Base-by-base conservation (phyloP, 106 monocot genomes). In the Phalaenopsis aphrodite region DNA sequence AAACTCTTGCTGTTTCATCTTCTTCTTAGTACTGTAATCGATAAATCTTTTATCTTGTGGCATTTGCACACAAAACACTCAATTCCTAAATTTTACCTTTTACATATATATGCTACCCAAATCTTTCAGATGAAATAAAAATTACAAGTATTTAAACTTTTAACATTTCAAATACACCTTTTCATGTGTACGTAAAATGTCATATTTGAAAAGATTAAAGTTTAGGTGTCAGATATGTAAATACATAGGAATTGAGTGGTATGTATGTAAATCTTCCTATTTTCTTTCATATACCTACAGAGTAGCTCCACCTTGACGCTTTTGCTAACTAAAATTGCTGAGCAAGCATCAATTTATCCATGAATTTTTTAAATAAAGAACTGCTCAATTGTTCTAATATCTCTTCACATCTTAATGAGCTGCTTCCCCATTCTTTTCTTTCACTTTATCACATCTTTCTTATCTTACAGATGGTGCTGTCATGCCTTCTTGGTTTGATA, bases 401-500 rank as follows among this genome's bases (percentile, higher is more conserved):
- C 21, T 61, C 5, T 61, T 61, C 61, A 61, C 61, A 19, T 61
- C 61, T 61, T 21, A 61, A 61, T 61, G 61, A 61, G 19, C 5
- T 9, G 18, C 21, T n/a, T 61, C 61, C 18, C 61, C 61, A n/a
- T 1, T n/a, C 61, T 61, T n/a, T n/a, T 61, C 4, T 9, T 5
- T n/a, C 61, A 21, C 5, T 38, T 69, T 69, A 69, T 38, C 37
- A 39, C 2, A 69, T 36, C 78, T 64, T 55, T 77, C 47, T 18
- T 77, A 11, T 36, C 16, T 82, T 91, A 83, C 86, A 95, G 95
- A 92, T 89, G 95, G 95, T 77, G 78, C 82, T 79, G 78, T 91
- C 19, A 95, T 95, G 95, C 92, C 95, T 15, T 93, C 95, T 9
- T 95, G 92, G 95, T 95, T 95, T 65, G 93, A 95, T 78, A 93